Conservation (phyloP, 352 stramenopile genomes). For the Pythium coloratum region DNA sequence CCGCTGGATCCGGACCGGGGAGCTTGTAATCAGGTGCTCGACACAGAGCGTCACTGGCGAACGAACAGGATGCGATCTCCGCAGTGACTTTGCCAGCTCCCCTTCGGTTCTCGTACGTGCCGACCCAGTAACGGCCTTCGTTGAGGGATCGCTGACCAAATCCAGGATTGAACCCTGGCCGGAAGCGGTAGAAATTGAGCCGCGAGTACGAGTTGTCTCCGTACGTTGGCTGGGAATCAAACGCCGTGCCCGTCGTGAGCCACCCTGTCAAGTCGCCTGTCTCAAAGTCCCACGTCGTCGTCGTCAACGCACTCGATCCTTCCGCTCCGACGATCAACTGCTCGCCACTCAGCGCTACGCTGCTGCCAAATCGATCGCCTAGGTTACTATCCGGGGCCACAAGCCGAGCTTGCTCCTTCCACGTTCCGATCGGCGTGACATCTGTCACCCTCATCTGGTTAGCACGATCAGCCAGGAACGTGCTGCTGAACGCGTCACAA, state of each 20-base stretch:
- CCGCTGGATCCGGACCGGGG: slow-evolving; percentile 61
- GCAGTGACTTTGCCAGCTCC: slow-evolving; percentile 64
- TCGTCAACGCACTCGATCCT: slow-evolving; percentile 65
- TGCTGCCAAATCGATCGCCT: slow-evolving; percentile 75
- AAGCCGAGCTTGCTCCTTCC: slow-evolving; percentile 61
- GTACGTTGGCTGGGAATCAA: slow-evolving; percentile 93
- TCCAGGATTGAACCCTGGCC: slow-evolving; percentile 30
- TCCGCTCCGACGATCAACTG: slow-evolving; percentile 76
- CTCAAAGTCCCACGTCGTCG: slow-evolving; percentile 97
- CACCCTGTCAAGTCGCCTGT: slow-evolving; percentile 94
- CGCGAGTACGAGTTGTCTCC: slow-evolving; percentile 93
- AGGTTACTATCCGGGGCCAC: slow-evolving; percentile 67
- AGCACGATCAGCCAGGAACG: slow-evolving; percentile 49
- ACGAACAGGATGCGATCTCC: slow-evolving; percentile 51
- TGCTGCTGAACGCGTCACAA: slow-evolving; percentile 76
- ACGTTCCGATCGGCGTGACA: slow-evolving; percentile 51
- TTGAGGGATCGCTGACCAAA: slow-evolving; percentile 51
- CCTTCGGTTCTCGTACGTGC: slow-evolving; percentile 91
- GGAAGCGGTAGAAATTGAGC: slow-evolving; percentile 67
- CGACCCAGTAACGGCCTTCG: slow-evolving; percentile 93
- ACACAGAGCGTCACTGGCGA: slow-evolving; percentile 70
- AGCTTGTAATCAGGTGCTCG: slow-evolving; percentile 73
- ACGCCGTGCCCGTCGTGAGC: slow-evolving; percentile 91
- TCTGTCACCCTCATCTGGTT: slow-evolving; percentile 62
- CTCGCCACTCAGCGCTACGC: slow-evolving; percentile 74